phyloP scores from a whole-genome alignment of 805 yeast genomes.

The Lipomyces oligophaga region DNA sequence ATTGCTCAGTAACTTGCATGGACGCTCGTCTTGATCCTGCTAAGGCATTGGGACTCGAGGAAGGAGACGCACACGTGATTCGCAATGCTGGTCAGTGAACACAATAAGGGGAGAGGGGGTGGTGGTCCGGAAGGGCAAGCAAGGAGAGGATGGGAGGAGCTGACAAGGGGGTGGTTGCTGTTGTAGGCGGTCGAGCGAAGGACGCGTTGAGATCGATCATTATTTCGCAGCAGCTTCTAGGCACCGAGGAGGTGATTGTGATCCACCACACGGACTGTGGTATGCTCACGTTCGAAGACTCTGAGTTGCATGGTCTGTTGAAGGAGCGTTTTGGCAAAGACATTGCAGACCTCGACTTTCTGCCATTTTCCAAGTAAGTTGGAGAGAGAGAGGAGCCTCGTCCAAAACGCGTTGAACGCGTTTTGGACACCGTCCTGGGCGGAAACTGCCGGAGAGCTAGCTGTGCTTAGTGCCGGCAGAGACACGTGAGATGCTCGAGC shows the following conservation, averaged over 20 bases:
- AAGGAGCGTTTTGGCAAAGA: conserved; percentile 13
- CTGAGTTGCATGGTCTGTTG: conserved; percentile 15
- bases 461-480: too few relatives aligned
- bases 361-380: conserved; percentile 22
- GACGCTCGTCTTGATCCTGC: conserved; percentile 29
- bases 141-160: too few relatives aligned
- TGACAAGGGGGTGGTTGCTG: too few relatives aligned
- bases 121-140: background rate
- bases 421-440: too few relatives aligned
- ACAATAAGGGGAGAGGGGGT: too few relatives aligned
- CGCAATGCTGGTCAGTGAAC: conserved; percentile 24
- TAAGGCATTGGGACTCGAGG: conserved; percentile 21
- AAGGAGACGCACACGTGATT: conserved; percentile 27
- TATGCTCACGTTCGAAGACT: conserved; percentile 23
- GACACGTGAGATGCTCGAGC: background rate
- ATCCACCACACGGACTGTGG: conserved; percentile 30
- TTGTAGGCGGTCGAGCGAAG: conserved; percentile 21
- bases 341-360: conserved; percentile 15
- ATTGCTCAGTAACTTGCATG: conserved; percentile 22
- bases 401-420: background rate
- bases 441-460: background rate
- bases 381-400: background rate
- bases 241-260: conserved; percentile 24
- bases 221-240: conserved; percentile 27
- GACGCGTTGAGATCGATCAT: conserved; percentile 25